Percentiles rank a stretch among this genome's conserved stretches.
Evolutionary conservation across 768 basidiomycete genomes (phyloP).

Genomic region (Porphyrellus cyaneotinctus): DNA sequence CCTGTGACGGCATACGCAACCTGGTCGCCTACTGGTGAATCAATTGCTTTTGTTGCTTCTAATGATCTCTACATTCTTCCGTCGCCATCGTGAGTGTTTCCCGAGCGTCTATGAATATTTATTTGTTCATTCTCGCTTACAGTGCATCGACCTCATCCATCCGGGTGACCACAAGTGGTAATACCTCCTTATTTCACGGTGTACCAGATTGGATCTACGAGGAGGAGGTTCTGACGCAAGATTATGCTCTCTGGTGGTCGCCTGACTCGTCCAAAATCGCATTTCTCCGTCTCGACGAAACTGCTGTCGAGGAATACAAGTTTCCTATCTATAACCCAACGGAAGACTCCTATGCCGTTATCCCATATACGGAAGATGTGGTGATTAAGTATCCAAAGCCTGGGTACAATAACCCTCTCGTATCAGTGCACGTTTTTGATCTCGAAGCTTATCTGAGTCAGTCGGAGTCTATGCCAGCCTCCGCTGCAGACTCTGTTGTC

Average conservation of each 20-base stretch:
- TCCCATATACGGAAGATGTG: constrained; percentile 67
- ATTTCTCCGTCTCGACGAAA: constrained; percentile 87
- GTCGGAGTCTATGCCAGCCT: constrained; percentile 23
- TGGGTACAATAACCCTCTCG: constrained; percentile 84
- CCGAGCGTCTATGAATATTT: background rate
- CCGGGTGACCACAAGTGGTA: constrained; percentile 78
- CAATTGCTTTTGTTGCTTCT: constrained; percentile 78
- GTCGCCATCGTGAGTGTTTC: constrained; percentile 51
- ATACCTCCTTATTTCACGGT: constrained; percentile 84
- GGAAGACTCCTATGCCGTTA: constrained; percentile 58
- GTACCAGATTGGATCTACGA: constrained; percentile 98
- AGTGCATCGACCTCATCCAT: constrained; percentile 48
- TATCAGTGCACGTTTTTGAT: constrained; percentile 80
- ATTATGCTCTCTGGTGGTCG: constrained; percentile 88
- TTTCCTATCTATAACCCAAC: constrained; percentile 93
- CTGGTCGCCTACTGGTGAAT: constrained; percentile 81
- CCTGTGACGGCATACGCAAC: constrained; percentile 74
- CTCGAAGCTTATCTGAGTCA: constrained; percentile 49
- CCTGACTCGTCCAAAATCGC: constrained; percentile 61
- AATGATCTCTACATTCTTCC: constrained; percentile 90
- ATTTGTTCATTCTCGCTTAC: constrained; percentile 7
- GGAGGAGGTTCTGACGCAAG: constrained; percentile 75
- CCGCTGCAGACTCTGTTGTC: constrained; percentile 41
- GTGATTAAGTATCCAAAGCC: constrained; percentile 86
- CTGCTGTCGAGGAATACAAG: constrained; percentile 76